A percentile compares a stretch with the other conserved stretches of the same genome.
Evolutionary conservation across 768 basidiomycete species (phyloP).

Genomic region (Neoboletus magnificus): DNA sequence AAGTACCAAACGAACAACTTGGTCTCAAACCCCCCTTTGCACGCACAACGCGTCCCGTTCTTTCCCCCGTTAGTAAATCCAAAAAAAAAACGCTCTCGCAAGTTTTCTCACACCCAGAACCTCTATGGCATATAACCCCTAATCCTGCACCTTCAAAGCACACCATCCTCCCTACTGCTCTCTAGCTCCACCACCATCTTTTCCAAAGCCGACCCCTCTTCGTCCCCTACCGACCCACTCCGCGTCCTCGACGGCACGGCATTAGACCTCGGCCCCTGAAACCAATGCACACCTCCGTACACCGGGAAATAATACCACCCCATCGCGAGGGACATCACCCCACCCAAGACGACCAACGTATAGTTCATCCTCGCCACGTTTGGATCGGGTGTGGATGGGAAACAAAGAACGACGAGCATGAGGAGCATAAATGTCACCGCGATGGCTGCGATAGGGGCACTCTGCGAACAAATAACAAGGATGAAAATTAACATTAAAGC

Average conservation of each 20-base stretch:
- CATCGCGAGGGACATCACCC: constrained; percentile 51
- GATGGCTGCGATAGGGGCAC: constrained; percentile 48
- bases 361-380: constrained; percentile 62
- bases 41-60: too few species aligned
- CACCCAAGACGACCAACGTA: constrained; percentile 59
- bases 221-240: not conserved
- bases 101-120: not conserved
- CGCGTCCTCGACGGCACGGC: constrained; percentile 25
- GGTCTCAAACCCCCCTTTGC: too few species aligned
- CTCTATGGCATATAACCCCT: not conserved
- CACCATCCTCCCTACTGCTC: too few species aligned
- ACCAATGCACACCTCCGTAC: constrained; percentile 73
- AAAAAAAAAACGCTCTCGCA: not conserved
- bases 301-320: constrained; percentile 64
- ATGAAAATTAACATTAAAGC: not conserved
- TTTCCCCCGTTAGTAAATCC: too few species aligned
- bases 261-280: constrained; percentile 54
- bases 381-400: constrained; percentile 52
- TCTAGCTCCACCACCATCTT: not conserved
- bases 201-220: not conserved
- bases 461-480: too few species aligned
- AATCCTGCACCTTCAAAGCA: not conserved
- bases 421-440: constrained; percentile 64
- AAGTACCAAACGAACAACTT: too few species aligned
- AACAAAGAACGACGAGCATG: constrained; percentile 57